Conservation (phyloP, 1,284 basidiomycete species). For the Fomitopsis betulina region DNA sequence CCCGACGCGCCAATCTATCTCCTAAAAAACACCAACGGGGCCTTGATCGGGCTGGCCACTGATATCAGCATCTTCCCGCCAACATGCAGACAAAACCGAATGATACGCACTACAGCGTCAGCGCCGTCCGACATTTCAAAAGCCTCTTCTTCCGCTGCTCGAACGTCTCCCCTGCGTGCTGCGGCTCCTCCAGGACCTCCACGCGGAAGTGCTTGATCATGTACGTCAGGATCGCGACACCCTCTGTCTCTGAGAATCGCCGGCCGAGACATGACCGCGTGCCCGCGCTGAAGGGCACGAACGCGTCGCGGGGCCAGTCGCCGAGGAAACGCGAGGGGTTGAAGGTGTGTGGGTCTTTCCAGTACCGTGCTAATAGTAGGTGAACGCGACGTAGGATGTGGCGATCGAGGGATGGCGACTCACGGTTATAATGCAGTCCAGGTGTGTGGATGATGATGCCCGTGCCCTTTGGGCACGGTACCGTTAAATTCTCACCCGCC, state of each 20-base stretch:
- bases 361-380: constrained; percentile 25
- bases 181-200: constrained; percentile 25
- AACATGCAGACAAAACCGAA: neutral
- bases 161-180: constrained; percentile 25
- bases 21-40: constrained; percentile 12
- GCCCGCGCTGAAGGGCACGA: constrained; percentile 33
- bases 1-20: neutral
- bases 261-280: constrained; percentile 38
- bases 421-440: constrained; percentile 39
- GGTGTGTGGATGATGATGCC: constrained; percentile 34
- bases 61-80: neutral
- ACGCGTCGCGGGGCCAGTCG: constrained; percentile 26
- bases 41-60: constrained; percentile 8
- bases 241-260: constrained; percentile 26
- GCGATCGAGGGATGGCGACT: constrained; percentile 1
- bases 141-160: constrained; percentile 25
- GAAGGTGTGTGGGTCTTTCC: constrained; percentile 31
- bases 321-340: constrained; percentile 32
- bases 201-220: constrained; percentile 17
- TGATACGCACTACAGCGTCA: constrained; percentile 14
- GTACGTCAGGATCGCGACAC: constrained; percentile 17
- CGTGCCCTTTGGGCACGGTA: constrained; percentile 44
- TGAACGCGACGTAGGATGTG: neutral
- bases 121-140: constrained; percentile 10
- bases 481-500: constrained; percentile 34